Base-by-base conservation (phyloP, 306 rosid species). In the Cucurbita ficifolia region DNA sequence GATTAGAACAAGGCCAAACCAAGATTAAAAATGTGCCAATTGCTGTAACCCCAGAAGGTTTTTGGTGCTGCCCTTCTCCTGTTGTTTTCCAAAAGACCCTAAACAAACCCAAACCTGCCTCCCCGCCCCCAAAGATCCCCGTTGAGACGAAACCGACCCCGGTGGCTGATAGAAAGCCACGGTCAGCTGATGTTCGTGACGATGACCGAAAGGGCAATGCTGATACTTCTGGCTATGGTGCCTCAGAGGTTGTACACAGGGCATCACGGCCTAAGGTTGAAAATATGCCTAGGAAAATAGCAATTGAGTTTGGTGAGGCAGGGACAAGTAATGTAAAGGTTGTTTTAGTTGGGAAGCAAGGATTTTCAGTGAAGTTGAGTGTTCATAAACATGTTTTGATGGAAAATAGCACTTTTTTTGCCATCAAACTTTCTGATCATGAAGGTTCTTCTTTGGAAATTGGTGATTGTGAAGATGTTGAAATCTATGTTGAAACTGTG, bases 11-110 rank as follows among this genome's bases (percentile, higher is more conserved):
- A 85, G 88, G 89, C 75, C 96, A 83, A 73, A 82, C 96, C 74
- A 90, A 84, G 96, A 83, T 90, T 70, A 87, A 82, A 81, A 92
- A 72, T 85, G 98, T 92, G 70, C 98, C 98, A 57, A 87, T 92
- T 75, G 98, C 92, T 40, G 96, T 90, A 35, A 92, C 96, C 59
- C 98, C 96, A 9, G 98, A 92, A 86, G 96, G 96, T 24, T 90
- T 92, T 65, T 90, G 98, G 96, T 90, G 96, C 64, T 92, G 96
- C 63, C 98, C 98, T 81, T 86, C 96, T 21, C 96, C 98, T 77
- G 92, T 90, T 71, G 96, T 79, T 80, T 92, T 92, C 76, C 96
- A 90, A 78, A 92, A 92, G 86, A 88, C 82, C 75, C 64, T 90
- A 36, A 87, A 88, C 80, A 92, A 87, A 74, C 85, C 88, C 45